A percentile compares a stretch with the other conserved stretches of the same genome.
These are phyloP conservation scores for Zhuliangozyma blackwelliae DNA, from an alignment of 1,139 yeast genomes.

Conservation along the genomic window DNA sequence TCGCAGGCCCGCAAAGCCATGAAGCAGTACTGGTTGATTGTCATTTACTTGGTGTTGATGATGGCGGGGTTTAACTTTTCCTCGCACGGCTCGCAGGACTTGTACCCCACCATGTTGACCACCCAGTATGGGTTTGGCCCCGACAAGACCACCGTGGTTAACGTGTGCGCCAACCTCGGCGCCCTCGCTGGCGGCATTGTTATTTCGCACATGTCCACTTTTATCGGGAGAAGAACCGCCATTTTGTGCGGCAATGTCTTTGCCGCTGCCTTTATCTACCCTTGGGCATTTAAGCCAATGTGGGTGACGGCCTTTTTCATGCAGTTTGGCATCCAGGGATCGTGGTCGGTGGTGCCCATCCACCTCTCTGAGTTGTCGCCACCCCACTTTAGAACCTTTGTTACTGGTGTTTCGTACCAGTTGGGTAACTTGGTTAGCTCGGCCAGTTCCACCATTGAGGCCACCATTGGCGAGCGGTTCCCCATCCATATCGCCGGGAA, in stretches of 20 bases:
- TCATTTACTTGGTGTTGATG: conserved; percentile 31
- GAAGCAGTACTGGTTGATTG: conserved; percentile 35
- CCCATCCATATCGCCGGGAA: conserved; percentile 26
- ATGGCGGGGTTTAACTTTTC: conserved; percentile 44
- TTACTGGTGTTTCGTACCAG: conserved; percentile 74
- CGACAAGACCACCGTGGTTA: conserved; percentile 33
- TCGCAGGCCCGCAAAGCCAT: conserved; percentile 24
- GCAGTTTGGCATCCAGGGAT: conserved; percentile 81
- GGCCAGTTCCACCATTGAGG: conserved; percentile 79
- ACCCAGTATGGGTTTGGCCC: conserved; percentile 23
- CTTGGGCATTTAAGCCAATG: conserved; percentile 61
- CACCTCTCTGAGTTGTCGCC: conserved; percentile 74
- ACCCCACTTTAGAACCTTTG: conserved; percentile 70
- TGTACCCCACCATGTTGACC: conserved; percentile 34
- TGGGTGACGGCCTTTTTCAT: conserved; percentile 76
- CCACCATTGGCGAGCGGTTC: conserved; percentile 66
- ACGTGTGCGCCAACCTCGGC: conserved; percentile 36
- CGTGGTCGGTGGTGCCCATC: conserved; percentile 84
- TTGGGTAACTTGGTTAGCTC: conserved; percentile 81
- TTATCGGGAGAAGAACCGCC: conserved; percentile 33
- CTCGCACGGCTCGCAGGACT: conserved; percentile 39
- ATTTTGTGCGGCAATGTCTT: conserved; percentile 53
- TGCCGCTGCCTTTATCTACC: conserved; percentile 66
- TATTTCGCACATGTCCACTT: conserved; percentile 32
- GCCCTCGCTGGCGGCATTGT: conserved; percentile 35